phyloP scores from a whole-genome alignment of 1,284 basidiomycete species.

The Cronartium quercuum region DNA sequence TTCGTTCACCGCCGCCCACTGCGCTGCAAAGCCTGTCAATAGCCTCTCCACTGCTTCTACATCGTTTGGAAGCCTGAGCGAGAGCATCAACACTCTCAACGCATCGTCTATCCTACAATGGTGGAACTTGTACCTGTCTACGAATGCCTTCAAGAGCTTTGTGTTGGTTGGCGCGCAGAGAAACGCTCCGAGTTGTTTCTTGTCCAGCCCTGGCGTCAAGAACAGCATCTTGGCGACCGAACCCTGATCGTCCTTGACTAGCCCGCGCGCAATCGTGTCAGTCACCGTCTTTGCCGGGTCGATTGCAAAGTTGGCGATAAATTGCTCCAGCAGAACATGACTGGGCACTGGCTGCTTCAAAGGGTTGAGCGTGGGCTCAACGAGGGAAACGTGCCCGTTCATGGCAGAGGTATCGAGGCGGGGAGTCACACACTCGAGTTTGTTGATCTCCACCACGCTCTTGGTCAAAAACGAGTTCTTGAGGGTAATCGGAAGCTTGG shows the following conservation, averaged over 20 bases:
- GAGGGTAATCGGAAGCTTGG: slow-evolving; percentile 59
- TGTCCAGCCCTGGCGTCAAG: slow-evolving; percentile 75
- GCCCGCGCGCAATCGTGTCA: slow-evolving; percentile 45
- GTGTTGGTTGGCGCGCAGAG: slow-evolving; percentile 64
- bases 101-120: slow-evolving; percentile 81
- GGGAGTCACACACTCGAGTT: slow-evolving; percentile 53
- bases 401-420: slow-evolving; percentile 46
- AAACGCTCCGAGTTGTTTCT: slow-evolving; percentile 73
- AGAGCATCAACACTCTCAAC: slow-evolving; percentile 76
- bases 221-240: slow-evolving; percentile 75
- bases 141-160: slow-evolving; percentile 68
- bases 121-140: slow-evolving; percentile 76
- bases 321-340: slow-evolving; percentile 26
- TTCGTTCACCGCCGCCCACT: slow-evolving; percentile 86
- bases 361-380: slow-evolving; percentile 41
- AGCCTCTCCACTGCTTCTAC: slow-evolving; percentile 62
- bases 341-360: background rate
- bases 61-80: slow-evolving; percentile 64
- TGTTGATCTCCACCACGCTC: slow-evolving; percentile 70
- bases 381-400: slow-evolving; percentile 41
- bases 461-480: slow-evolving; percentile 82
- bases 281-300: slow-evolving; percentile 42
- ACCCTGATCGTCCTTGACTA: slow-evolving; percentile 58
- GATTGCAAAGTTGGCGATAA: slow-evolving; percentile 42
- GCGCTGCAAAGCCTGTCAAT: slow-evolving; percentile 65